Conservation (phyloP, 805 yeast species). For the Candida coquimbonensis region DNA sequence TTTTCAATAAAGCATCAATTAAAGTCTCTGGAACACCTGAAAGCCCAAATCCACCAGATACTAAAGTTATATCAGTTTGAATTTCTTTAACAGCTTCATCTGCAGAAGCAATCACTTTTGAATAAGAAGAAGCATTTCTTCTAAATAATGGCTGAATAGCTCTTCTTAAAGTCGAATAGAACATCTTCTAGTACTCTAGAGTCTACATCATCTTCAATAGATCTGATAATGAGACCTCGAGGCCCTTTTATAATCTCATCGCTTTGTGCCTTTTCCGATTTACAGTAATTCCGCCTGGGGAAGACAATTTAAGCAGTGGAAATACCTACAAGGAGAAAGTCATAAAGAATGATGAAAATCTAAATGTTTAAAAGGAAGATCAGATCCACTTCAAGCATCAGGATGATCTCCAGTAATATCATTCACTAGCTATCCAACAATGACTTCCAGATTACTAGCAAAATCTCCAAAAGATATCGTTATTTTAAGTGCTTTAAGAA, state of each 20-base stretch:
- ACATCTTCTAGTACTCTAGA: background rate
- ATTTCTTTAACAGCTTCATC: slow-evolving; percentile 29
- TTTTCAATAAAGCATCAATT: slow-evolving; percentile 30
- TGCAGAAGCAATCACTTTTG: slow-evolving; percentile 7
- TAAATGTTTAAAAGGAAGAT: too few species aligned
- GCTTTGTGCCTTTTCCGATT: too few species aligned
- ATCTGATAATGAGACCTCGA: too few species aligned
- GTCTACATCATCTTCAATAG: too few species aligned
- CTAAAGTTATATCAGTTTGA: slow-evolving; percentile 25
- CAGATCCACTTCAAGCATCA: too few species aligned
- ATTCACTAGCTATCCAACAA: background rate
- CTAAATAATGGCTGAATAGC: background rate
- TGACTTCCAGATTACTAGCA: background rate
- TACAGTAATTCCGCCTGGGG: too few species aligned
- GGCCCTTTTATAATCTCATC: too few species aligned
- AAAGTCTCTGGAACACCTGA: slow-evolving; percentile 42
- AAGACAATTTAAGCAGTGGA: too few species aligned
- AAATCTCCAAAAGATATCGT: slow-evolving; percentile 53
- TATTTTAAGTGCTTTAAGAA: slow-evolving; percentile 76
- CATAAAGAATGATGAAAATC: too few species aligned
- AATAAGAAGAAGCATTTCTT: background rate
- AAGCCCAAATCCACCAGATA: slow-evolving; percentile 45
- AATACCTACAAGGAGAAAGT: too few species aligned
- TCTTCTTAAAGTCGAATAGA: background rate
- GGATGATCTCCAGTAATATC: too few species aligned